A percentile compares a stretch with the other conserved stretches of the same genome.
Evolutionary conservation across 1,284 basidiomycete species (phyloP).

Genomic region (Xanthoconium separans): DNA sequence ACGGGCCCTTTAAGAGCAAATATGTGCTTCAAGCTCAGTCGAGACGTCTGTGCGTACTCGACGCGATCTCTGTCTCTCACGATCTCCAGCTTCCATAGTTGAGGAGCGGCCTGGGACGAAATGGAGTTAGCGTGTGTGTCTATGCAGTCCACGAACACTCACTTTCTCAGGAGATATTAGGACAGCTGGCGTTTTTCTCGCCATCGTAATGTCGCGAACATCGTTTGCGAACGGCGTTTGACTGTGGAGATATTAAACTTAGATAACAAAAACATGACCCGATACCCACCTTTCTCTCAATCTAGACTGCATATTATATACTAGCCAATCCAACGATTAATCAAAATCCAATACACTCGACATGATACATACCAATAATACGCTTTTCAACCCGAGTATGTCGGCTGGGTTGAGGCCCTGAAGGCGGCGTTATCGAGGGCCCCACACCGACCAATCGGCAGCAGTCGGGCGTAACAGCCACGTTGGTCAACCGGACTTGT

Average conservation of each 20-base stretch:
- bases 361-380: conserved; percentile 56
- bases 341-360: background rate
- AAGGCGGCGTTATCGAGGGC: conserved; percentile 58
- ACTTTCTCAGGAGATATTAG: conserved; percentile 63
- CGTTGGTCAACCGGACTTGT: conserved; percentile 67
- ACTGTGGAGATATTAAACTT: conserved; percentile 36
- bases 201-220: conserved; percentile 69
- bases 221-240: conserved; percentile 79
- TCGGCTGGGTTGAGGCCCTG: conserved; percentile 70
- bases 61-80: conserved; percentile 48
- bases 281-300: conserved; percentile 62
- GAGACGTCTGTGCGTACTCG: conserved; percentile 38
- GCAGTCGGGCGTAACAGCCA: conserved; percentile 69
- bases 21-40: conserved; percentile 61
- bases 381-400: conserved; percentile 71
- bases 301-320: conserved; percentile 67
- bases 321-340: conserved; percentile 36
- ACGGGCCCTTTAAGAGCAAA: conserved; percentile 67
- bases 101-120: conserved; percentile 62
- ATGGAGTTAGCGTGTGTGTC: conserved; percentile 4
- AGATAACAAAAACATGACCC: background rate
- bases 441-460: conserved; percentile 69
- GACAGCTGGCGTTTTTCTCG: conserved; percentile 59
- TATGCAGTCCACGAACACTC: conserved; percentile 1
- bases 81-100: conserved; percentile 73